Conservation (phyloP, 306 rosid genomes). For the Leucaena leucocephala region DNA sequence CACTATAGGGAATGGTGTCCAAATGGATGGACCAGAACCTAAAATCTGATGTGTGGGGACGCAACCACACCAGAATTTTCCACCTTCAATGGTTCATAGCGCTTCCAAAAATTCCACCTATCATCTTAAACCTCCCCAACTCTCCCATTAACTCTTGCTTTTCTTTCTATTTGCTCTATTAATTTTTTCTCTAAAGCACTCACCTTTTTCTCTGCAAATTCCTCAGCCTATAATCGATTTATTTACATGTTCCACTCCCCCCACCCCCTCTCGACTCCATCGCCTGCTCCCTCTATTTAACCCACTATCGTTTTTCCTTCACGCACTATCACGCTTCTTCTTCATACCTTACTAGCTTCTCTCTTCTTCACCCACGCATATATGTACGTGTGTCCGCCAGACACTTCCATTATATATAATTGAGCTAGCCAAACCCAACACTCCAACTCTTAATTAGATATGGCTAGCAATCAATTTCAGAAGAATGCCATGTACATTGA, state of each 20-base stretch:
- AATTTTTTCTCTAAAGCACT: background rate
- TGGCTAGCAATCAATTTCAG: conserved; percentile 28
- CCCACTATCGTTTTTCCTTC: conserved; percentile 1
- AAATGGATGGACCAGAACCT: conserved; percentile 41
- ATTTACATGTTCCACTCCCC: too few relatives aligned
- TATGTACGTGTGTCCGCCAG: background rate
- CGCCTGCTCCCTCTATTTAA: conserved; percentile 25
- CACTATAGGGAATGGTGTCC: background rate
- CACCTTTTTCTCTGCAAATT: conserved; percentile 4
- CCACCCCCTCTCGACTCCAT: conserved; percentile 30
- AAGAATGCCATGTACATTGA: conserved; percentile 63
- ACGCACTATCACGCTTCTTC: background rate
- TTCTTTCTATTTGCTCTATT: background rate
- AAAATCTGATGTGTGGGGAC: conserved; percentile 31
- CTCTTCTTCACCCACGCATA: conserved; percentile 30
- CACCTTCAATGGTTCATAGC: conserved; percentile 42
- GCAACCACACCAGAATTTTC: conserved; percentile 32
- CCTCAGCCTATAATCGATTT: background rate
- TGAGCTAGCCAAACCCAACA: conserved; percentile 9
- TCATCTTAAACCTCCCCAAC: background rate
- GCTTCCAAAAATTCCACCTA: conserved; percentile 16
- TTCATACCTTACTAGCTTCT: background rate
- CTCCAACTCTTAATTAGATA: background rate
- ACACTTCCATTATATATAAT: background rate
- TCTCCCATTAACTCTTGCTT: conserved; percentile 4